phyloP scores from a whole-genome alignment of 1,284 basidiomycete species.

The Cryptococcus hybrid region DNA sequence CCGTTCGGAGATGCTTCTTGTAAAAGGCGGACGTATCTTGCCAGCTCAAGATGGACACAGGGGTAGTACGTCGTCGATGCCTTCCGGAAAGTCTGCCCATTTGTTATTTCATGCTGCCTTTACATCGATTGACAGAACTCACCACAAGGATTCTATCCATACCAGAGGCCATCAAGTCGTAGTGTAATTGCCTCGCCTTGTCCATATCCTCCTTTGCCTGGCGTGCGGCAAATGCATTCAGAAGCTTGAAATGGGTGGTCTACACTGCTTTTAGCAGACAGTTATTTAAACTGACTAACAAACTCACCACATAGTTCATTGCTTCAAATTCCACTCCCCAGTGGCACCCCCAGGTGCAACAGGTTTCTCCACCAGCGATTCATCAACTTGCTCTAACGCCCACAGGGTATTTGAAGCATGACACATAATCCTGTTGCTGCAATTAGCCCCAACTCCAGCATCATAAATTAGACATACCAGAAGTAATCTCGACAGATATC shows the following conservation, averaged over 20 bases:
- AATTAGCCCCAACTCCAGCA: not conserved
- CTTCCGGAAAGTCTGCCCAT: conserved; percentile 76
- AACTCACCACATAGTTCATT: conserved; percentile 84
- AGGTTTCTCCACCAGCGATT: conserved; percentile 80
- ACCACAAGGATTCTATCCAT: conserved; percentile 61
- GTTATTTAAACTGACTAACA: not conserved
- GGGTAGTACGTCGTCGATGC: conserved; percentile 91
- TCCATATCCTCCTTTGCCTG: conserved; percentile 64
- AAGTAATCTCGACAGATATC: conserved; percentile 95
- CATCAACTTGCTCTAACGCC: conserved; percentile 76
- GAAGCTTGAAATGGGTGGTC: conserved; percentile 78
- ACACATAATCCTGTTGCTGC: conserved; percentile 72
- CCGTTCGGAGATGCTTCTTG: conserved; percentile 25
- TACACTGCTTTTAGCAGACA: conserved; percentile 39
- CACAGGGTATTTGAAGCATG: conserved; percentile 91
- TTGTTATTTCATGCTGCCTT: not conserved
- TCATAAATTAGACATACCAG: conserved; percentile 55
- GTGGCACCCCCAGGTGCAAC: conserved; percentile 97
- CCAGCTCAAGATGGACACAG: conserved; percentile 83
- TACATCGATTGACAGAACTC: conserved; percentile 13
- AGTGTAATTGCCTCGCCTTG: conserved; percentile 70
- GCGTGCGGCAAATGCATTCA: conserved; percentile 70
- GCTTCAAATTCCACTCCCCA: conserved; percentile 98
- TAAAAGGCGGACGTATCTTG: conserved; percentile 72
- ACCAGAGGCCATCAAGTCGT: conserved; percentile 80